These are phyloP conservation scores for Babesia bovis DNA, from an alignment of 169 alveolate species.

Conservation along the genomic window DNA sequence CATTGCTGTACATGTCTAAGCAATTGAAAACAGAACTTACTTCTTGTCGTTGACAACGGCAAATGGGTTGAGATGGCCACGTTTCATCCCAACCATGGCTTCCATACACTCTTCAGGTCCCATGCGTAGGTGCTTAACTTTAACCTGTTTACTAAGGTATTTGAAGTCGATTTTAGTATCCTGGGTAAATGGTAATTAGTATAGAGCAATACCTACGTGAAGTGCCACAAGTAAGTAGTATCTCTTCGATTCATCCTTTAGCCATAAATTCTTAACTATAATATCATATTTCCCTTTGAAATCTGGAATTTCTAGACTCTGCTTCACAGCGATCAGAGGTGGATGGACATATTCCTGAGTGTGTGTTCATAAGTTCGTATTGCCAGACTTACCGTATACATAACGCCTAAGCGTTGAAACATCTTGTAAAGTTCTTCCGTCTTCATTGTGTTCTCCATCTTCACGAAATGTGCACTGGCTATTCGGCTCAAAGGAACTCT, in stretches of 20 bases:
- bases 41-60: constrained; percentile 75
- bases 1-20: constrained; percentile 2
- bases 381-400: constrained; percentile 34
- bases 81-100: constrained; percentile 64
- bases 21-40: constrained; percentile 1
- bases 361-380: background rate
- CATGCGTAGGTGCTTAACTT: constrained; percentile 75
- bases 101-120: constrained; percentile 76
- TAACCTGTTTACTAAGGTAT: constrained; percentile 63
- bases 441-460: constrained; percentile 38
- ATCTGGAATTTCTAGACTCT: constrained; percentile 42
- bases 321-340: constrained; percentile 43
- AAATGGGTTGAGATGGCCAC: constrained; percentile 80
- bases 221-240: constrained; percentile 53
- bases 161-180: constrained; percentile 70
- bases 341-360: constrained; percentile 43
- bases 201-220: constrained; percentile 25
- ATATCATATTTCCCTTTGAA: constrained; percentile 39
- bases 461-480: background rate
- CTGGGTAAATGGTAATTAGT: background rate
- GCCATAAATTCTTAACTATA: constrained; percentile 38
- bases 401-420: constrained; percentile 50
- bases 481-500: background rate
- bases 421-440: constrained; percentile 40
- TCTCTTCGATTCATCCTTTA: constrained; percentile 47